These are phyloP conservation scores for Colletotrichum sp. DNA, from an alignment of 2,329 filamentous ascomycete genomes.

Conservation along the genomic window DNA sequence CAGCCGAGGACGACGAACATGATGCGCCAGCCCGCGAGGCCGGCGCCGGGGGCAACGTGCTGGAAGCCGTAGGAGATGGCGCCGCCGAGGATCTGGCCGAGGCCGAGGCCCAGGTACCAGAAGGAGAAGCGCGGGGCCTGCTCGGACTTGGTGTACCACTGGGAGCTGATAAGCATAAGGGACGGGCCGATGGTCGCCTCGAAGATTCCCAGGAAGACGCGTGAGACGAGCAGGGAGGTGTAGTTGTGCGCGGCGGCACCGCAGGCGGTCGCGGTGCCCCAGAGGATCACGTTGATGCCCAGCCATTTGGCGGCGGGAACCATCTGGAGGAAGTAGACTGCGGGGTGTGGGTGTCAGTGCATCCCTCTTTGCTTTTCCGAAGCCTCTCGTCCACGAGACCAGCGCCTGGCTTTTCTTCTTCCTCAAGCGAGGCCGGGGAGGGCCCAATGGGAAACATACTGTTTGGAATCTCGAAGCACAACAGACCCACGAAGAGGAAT, in stretches of 20 bases:
- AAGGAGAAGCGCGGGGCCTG: conserved; percentile 64
- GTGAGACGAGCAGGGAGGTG: conserved; percentile 55
- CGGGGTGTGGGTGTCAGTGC: background rate
- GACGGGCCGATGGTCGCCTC: conserved; percentile 65
- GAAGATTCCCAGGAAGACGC: conserved; percentile 65
- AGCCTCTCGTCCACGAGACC: background rate
- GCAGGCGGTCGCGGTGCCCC: conserved; percentile 61
- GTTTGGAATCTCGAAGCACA: conserved; percentile 65
- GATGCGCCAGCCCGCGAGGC: conserved; percentile 44
- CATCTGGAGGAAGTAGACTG: conserved; percentile 63
- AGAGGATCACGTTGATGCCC: conserved; percentile 61
- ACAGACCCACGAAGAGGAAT: conserved; percentile 66
- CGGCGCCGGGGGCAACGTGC: conserved; percentile 43
- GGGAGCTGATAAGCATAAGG: conserved; percentile 64
- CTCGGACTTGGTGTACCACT: conserved; percentile 63
- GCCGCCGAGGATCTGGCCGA: conserved; percentile 58
- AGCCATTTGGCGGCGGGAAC: conserved; percentile 67
- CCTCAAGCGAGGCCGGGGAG: background rate
- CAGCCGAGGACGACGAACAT: conserved; percentile 52
- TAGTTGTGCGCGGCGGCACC: conserved; percentile 61
- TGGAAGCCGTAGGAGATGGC: conserved; percentile 59
- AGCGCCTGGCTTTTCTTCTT: background rate
- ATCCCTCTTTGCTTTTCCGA: background rate
- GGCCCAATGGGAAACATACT: conserved; percentile 40
- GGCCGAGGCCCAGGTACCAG: conserved; percentile 65